These are phyloP conservation scores for Schizothecium vesticola DNA, from an alignment of 495 filamentous ascomycete species.

Conservation along the genomic window DNA sequence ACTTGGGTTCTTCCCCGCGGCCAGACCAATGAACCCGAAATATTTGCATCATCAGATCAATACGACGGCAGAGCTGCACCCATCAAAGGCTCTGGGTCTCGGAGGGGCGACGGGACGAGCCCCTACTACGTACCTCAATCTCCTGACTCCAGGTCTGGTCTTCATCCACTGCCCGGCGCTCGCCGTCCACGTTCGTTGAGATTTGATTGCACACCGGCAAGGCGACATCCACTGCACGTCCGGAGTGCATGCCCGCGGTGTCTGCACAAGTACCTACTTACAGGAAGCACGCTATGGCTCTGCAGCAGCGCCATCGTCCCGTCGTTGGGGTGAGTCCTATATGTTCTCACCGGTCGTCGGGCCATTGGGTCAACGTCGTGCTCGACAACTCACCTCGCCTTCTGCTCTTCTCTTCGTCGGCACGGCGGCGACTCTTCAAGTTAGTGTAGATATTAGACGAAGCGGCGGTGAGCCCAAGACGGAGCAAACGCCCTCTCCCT, in stretches of 20 bases:
- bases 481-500: not conserved
- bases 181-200: no score
- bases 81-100: not conserved
- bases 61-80: not conserved
- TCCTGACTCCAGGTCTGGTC: no score
- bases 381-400: not conserved
- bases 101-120: not conserved
- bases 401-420: not conserved
- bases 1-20: not conserved
- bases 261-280: not conserved
- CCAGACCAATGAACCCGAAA: not conserved
- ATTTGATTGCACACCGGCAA: not conserved
- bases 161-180: no score
- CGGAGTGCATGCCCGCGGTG: not conserved
- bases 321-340: slow-evolving; percentile 1
- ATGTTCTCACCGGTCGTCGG: not conserved
- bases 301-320: not conserved
- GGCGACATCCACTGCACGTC: not conserved
- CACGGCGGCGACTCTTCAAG: not conserved
- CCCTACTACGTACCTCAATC: no score
- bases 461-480: slow-evolving; percentile 15
- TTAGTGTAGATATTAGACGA: not conserved
- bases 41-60: not conserved
- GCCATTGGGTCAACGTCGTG: not conserved
- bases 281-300: not conserved